phyloP scores from a whole-genome alignment of 257 asterid species.

The Rehmannia glutinosa region DNA sequence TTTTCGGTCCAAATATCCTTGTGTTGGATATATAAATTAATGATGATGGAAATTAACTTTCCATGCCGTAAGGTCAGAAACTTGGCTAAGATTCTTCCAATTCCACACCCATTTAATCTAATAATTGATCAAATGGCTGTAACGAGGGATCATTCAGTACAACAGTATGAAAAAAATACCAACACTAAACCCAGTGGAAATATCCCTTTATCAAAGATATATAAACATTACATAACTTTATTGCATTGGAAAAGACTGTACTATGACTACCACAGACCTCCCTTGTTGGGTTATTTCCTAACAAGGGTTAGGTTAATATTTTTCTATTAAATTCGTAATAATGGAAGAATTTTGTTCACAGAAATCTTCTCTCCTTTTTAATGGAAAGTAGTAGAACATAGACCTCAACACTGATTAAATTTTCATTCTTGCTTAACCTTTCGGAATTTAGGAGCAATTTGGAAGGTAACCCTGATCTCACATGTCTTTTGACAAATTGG shows the following conservation, averaged over 20 bases:
- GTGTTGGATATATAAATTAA: background rate
- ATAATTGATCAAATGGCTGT: background rate
- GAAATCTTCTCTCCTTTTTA: background rate
- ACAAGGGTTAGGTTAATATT: background rate
- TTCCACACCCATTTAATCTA: background rate
- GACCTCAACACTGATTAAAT: background rate
- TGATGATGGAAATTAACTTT: no score
- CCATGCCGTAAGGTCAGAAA: no score
- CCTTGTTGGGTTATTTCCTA: background rate
- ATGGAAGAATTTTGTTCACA: background rate
- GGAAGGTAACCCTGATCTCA: background rate
- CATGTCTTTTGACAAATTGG: background rate
- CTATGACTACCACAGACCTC: background rate
- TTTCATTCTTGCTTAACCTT: background rate
- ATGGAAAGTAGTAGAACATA: background rate
- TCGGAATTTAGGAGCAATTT: background rate
- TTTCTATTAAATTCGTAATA: background rate
- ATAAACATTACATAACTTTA: background rate
- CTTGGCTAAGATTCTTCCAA: constrained; percentile 8
- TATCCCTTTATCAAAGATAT: background rate
- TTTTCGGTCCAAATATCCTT: background rate
- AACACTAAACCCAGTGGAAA: background rate
- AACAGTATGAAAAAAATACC: background rate
- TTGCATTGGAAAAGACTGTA: background rate
- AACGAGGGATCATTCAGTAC: background rate